These are phyloP conservation scores for Crithidia expoeki DNA, from an alignment of 208 protist genomes.

Conservation along the genomic window DNA sequence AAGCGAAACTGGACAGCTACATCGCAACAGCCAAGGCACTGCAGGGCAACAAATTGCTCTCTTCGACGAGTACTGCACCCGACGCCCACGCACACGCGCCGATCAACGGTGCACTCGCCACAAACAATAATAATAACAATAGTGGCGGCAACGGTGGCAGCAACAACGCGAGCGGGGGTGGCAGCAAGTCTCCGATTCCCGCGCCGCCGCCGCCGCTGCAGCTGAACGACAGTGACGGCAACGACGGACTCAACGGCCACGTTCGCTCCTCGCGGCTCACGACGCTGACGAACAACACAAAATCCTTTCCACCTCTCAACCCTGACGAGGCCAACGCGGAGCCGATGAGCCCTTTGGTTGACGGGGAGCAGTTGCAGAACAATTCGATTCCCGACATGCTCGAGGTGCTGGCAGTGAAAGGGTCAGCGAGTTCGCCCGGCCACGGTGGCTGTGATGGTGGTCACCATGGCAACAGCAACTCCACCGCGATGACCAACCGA, in stretches of 20 bases:
- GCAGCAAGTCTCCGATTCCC: slow-evolving; percentile 3
- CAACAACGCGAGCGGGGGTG: no score
- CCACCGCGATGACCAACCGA: not conserved
- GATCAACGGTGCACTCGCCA: not conserved
- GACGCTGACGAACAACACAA: not conserved
- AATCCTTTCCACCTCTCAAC: not conserved
- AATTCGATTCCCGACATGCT: not conserved
- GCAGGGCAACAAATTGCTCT: not conserved
- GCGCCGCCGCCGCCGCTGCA: slow-evolving; percentile 8
- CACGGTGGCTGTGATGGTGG: not conserved
- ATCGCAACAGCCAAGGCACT: slow-evolving; percentile 5
- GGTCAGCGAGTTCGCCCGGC: not conserved
- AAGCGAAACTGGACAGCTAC: slow-evolving; percentile 17
- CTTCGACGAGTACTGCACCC: not conserved
- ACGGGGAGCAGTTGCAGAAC: not conserved
- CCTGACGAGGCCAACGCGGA: not conserved
- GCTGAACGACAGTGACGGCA: slow-evolving; percentile 2
- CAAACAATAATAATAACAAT: slow-evolving; percentile 1
- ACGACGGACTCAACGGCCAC: no score
- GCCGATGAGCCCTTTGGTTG: not conserved
- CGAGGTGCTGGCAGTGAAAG: slow-evolving; percentile 1
- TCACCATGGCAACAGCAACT: not conserved
- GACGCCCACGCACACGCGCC: not conserved
- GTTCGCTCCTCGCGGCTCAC: not conserved
- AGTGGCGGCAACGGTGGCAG: not conserved